Evolutionary conservation across 441 rosid genomes (phyloP).

Genomic region (Syzygium syzygioides): DNA sequence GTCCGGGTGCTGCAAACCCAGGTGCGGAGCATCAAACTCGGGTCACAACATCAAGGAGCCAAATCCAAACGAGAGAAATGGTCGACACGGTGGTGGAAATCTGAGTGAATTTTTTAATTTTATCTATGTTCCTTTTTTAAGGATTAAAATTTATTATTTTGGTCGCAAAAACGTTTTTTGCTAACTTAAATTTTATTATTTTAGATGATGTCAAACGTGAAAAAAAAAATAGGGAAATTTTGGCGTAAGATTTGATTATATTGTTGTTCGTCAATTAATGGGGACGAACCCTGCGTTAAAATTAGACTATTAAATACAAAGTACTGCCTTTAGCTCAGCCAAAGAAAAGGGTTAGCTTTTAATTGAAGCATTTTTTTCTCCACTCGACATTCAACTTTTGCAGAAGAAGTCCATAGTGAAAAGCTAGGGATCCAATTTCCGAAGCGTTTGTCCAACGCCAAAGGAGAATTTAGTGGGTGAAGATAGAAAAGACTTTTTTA

Average conservation of each 20-base stretch:
- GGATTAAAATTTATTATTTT: neutral
- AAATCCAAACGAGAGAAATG: neutral
- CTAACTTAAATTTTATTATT: neutral
- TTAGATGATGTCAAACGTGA: neutral
- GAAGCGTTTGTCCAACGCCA: neutral
- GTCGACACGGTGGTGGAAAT: neutral
- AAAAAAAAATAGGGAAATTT: neutral
- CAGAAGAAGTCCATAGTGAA: neutral
- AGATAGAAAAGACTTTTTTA: too few relatives aligned
- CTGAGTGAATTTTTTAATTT: neutral
- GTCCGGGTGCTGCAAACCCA: neutral
- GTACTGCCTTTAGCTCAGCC: neutral
- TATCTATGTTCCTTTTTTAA: neutral
- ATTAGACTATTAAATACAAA: neutral
- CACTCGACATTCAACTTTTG: neutral
- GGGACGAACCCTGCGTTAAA: neutral
- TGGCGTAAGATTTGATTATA: neutral
- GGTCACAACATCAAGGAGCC: neutral
- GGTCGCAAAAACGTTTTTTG: neutral
- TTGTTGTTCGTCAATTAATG: neutral
- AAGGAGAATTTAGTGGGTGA: neutral
- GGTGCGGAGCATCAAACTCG: neutral
- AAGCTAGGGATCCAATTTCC: neutral
- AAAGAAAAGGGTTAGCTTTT: neutral
- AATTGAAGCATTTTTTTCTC: neutral